Conservation (phyloP, 1,139 yeast genomes). For the Taphrina communis region DNA sequence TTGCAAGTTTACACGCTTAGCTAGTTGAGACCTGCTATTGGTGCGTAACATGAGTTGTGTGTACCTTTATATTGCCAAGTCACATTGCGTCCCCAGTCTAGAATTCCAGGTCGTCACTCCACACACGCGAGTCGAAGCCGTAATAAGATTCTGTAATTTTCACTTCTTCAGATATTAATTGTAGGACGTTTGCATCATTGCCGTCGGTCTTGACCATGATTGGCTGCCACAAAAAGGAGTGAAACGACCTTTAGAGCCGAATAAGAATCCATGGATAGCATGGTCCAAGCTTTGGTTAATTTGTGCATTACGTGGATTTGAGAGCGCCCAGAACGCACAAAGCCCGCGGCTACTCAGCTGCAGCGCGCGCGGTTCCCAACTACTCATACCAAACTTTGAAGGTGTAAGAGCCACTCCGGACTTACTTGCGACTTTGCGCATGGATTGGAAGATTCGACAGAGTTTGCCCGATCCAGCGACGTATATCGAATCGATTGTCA, state of each 20-base stretch:
- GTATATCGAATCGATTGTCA: not conserved
- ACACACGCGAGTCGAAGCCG: too few species aligned
- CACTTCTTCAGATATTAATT: too few species aligned
- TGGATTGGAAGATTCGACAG: not conserved
- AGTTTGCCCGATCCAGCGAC: not conserved
- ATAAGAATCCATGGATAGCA: not conserved
- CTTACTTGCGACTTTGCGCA: too few species aligned
- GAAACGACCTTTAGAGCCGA: not conserved
- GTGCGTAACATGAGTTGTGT: too few species aligned
- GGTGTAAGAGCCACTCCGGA: too few species aligned
- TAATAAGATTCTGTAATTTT: too few species aligned
- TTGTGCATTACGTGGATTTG: not conserved
- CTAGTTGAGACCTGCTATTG: too few species aligned
- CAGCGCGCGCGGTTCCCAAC: not conserved
- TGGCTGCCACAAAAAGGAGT: slow-evolving; percentile 1
- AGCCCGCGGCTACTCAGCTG: not conserved
- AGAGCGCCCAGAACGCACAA: not conserved
- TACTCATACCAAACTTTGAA: not conserved
- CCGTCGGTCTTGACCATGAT: not conserved
- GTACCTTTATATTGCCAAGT: too few species aligned
- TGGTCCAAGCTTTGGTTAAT: not conserved
- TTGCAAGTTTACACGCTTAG: too few species aligned
- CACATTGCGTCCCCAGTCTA: too few species aligned
- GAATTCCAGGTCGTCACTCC: too few species aligned
- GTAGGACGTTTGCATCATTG: too few species aligned